Evolutionary conservation across 164 flowering plant species (phyloP), one percentile per base, ranked within the genome.

Genomic region (Hamamelis virginiana): DNA sequence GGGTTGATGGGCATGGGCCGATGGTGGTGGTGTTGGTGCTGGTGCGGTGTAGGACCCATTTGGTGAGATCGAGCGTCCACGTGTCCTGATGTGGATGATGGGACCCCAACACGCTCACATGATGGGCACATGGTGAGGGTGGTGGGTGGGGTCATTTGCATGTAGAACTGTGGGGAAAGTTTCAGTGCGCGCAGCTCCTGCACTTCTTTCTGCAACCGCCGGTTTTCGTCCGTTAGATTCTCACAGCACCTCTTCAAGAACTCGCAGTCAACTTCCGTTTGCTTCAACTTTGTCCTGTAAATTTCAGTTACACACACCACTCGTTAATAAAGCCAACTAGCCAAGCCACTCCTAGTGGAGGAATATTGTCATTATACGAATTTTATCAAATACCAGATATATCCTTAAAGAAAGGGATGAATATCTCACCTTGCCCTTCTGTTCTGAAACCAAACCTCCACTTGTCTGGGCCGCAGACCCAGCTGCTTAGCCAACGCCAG

Each of bases 71-170:
- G 69, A 11, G 69, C 38, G 6, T 46, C 66, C 11, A 15, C 33
- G 47, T 66, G 12, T 44, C 61, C 33, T 0, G 78, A 13, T 6
- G 74, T 28, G 15, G 80, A 38, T 1, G 77, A 74, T 26, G 86
- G 84, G 71, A 75, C 86, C 45, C 82, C 86, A 8, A 88, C 86
- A 27, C 91, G 86, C 84, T 91, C 94, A 74, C 96, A 91, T 23
- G 96, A 91, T 0, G 96, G 90, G 80, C 96, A 91, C 89, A 91
- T 86, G 78, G 92, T 89, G 76, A 91, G 91, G 50, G 94, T 91
- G 16, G 94, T 89, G 8, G 94, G 87, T 48, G 91, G 94, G 57
- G 88, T 78, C 92, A 87, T 86, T 45, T 86, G 96, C 90, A 85
- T 86, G 87, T 89, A 89, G 74, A 86, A 76, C 69, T 87, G 93